Evolutionary conservation across 2,329 filamentous ascomycete species (phyloP).

Genomic region (Cephalotrichum gorgonifer): DNA sequence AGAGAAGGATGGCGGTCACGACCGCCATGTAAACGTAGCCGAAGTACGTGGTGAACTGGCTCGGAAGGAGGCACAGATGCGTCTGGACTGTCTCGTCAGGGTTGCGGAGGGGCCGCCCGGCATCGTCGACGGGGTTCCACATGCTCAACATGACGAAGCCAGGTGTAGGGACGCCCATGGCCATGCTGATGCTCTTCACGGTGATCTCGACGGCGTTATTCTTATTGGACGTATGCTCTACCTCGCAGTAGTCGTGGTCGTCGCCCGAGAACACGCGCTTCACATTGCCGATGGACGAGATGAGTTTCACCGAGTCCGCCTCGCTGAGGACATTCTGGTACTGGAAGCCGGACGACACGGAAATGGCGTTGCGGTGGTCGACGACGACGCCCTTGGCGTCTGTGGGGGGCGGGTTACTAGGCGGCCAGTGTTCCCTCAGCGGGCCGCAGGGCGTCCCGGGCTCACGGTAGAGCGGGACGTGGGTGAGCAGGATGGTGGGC

Average conservation of each 20-base stretch:
- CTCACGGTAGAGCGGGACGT: conserved; percentile 79
- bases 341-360: conserved; percentile 73
- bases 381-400: conserved; percentile 9
- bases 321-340: conserved; percentile 90
- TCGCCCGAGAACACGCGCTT: conserved; percentile 87
- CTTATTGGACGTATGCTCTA: conserved; percentile 64
- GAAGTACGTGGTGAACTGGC: conserved; percentile 76
- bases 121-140: conserved; percentile 75
- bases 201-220: conserved; percentile 71
- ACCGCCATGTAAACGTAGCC: conserved; percentile 59
- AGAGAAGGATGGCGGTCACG: conserved; percentile 37
- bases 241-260: conserved; percentile 95
- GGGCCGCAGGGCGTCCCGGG: conserved; percentile 82
- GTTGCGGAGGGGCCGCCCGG: conserved; percentile 33
- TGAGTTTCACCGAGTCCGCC: conserved; percentile 62
- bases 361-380: conserved; percentile 70
- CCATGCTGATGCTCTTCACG: conserved; percentile 90
- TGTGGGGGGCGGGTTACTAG: conserved; percentile 44
- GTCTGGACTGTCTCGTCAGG: conserved; percentile 62
- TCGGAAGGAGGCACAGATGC: conserved; percentile 81
- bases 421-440: conserved; percentile 73
- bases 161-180: conserved; percentile 84
- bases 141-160: conserved; percentile 83
- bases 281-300: conserved; percentile 72
- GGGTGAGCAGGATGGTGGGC: conserved; percentile 80